Evolutionary conservation across 208 protist species (phyloP).

Genomic region (Leishmania braziliensis): DNA sequence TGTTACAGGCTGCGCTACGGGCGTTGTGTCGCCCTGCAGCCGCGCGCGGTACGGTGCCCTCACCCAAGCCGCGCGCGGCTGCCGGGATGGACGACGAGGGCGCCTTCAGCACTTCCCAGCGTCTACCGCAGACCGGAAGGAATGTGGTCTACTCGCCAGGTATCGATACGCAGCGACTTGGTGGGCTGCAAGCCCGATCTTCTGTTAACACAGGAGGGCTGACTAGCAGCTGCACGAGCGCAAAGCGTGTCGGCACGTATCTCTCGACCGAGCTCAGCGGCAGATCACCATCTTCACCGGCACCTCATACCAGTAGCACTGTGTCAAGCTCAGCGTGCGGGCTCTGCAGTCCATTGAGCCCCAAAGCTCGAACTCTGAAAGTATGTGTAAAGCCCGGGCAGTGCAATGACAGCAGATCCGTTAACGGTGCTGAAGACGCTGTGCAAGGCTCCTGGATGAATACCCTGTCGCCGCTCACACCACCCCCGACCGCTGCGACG

Average conservation of each 20-base stretch:
- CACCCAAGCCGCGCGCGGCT: neutral
- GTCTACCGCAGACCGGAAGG: neutral
- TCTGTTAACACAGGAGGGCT: neutral
- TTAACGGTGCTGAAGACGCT: neutral
- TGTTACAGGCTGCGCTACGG: conserved; percentile 22
- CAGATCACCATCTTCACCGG: neutral
- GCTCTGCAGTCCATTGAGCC: neutral
- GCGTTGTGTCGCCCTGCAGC: conserved; percentile 25
- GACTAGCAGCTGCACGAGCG: neutral
- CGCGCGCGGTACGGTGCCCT: neutral
- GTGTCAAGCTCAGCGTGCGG: neutral
- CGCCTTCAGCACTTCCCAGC: neutral
- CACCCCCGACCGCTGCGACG: neutral
- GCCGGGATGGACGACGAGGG: neutral
- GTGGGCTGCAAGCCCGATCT: neutral
- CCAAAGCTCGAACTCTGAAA: neutral
- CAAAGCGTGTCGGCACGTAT: neutral
- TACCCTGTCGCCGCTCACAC: conserved; percentile 25
- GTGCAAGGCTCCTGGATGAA: conserved; percentile 10
- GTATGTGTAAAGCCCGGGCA: neutral
- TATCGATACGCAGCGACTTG: too few species aligned
- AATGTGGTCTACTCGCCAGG: neutral
- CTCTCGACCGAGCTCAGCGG: neutral
- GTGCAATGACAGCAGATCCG: neutral
- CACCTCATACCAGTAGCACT: neutral